phyloP scores from a whole-genome alignment of 1,139 yeast species.

The Arxiozyma heterogenica region DNA sequence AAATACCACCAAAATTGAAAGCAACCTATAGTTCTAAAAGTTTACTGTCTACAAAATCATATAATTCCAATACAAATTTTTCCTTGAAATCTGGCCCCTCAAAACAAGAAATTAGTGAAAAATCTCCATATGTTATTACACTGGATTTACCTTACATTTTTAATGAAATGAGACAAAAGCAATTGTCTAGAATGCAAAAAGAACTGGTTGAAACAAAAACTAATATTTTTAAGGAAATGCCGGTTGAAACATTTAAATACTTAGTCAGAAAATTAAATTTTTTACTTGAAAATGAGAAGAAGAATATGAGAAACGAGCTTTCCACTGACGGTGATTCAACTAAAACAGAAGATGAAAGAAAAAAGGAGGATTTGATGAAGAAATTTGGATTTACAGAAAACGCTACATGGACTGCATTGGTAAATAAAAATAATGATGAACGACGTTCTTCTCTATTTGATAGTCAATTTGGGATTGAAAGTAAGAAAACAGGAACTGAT shows the following conservation, averaged over 20 bases:
- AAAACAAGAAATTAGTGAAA: constrained; percentile 6
- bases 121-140: constrained; percentile 22
- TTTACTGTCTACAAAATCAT: constrained; percentile 5
- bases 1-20: neutral
- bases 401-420: constrained; percentile 29
- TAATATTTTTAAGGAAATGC: constrained; percentile 18
- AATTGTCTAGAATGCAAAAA: constrained; percentile 10
- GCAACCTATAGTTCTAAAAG: constrained; percentile 8
- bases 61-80: constrained; percentile 5
- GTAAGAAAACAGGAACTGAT: constrained; percentile 1
- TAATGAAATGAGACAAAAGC: constrained; percentile 21
- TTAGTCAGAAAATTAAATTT: constrained; percentile 28
- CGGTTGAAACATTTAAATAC: constrained; percentile 28
- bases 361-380: constrained; percentile 22
- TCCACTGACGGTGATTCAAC: constrained; percentile 1
- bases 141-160: constrained; percentile 27
- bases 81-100: constrained; percentile 6
- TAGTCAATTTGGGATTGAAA: neutral
- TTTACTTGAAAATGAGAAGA: constrained; percentile 20
- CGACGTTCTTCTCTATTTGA: neutral
- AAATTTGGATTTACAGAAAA: constrained; percentile 27
- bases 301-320: constrained; percentile 4
- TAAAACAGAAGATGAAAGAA: constrained; percentile 13
- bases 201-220: neutral
- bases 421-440: constrained; percentile 17